Base-by-base conservation (phyloP, 1,139 yeast genomes). In the Geotrichum carabidarum region DNA sequence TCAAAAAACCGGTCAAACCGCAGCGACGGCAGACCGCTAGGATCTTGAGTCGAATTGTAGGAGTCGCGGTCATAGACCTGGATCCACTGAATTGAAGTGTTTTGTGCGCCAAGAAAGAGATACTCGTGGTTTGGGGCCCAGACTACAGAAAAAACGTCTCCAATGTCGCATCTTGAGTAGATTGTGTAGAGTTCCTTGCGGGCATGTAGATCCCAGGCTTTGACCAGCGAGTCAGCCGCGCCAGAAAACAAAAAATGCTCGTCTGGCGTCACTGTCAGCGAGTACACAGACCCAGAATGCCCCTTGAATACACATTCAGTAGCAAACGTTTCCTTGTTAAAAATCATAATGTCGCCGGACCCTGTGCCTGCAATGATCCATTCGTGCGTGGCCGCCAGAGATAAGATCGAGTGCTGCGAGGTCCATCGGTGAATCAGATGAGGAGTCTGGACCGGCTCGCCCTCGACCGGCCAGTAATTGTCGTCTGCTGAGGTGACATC, bases 291-390 rank as follows among this genome's bases (percentile, higher is more conserved):
- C 12, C 56, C 58, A 2, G 56, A 34, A 66, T 87, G 90, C 14
- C 86, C 88, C 11, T 69, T 70, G 12, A 79, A 65, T 1, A 64
- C 59, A 36, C 74, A 74, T 42, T 71, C 73, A 51, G 74, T 75
- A 58, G 82, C 81, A 67, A 79, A 91, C 0, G 85, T 81, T 14
- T 71, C 71, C 58, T 86, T 73, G 64, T 88, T 91, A 64, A 79
- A 84, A 0, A 88, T 83, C 31, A 88, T 70, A 49, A 93, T 85
- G 62, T 80, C 80, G 14, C 95, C 87, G 63, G 86, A 87, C 64
- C 91, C 96, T 0, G 97, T 89, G n/a, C 98, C 98, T 57, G 96
- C 94, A 67, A 86, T 86, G n/a, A 93, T 65, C 43, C 83, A 71
- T 44, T 79, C 75, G 56, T 78, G 78, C 34, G 85, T 82, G 9